Evolutionary conservation across 2,329 filamentous ascomycete genomes (phyloP).

Genomic region (Emmonsiellopsis sp.): DNA sequence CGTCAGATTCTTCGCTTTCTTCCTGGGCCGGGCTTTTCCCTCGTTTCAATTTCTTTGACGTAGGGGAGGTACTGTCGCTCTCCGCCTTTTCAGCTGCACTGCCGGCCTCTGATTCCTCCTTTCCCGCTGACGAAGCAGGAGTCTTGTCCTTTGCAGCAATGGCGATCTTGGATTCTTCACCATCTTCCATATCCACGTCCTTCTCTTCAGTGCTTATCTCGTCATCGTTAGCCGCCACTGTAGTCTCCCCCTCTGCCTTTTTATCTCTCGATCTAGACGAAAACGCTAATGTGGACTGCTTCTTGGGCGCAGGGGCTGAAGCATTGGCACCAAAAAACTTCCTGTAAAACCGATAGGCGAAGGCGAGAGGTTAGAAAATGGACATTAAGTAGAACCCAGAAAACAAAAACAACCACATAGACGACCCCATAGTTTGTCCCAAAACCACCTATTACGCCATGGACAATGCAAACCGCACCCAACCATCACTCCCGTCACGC

Average conservation of each 20-base stretch:
- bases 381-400: neutral
- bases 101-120: conserved; percentile 8
- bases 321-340: conserved; percentile 72
- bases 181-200: conserved; percentile 6
- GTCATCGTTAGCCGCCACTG: conserved; percentile 16
- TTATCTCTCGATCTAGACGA: conserved; percentile 45
- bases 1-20: conserved; percentile 45
- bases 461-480: neutral
- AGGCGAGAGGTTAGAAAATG: conserved; percentile 4
- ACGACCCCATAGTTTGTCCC: neutral
- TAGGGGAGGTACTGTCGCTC: conserved; percentile 9
- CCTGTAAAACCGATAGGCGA: conserved; percentile 37
- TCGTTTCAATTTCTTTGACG: conserved; percentile 24
- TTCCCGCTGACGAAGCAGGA: conserved; percentile 4
- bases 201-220: conserved; percentile 16
- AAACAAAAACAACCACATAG: neutral
- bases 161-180: neutral
- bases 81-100: conserved; percentile 9
- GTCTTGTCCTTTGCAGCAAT: conserved; percentile 10
- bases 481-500: conserved; percentile 24
- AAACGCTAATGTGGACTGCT: conserved; percentile 74
- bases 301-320: conserved; percentile 48
- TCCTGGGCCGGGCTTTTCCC: conserved; percentile 30
- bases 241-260: conserved; percentile 18
- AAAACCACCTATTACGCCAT: neutral